Evolutionary conservation across 192 early-diverging fungal species (phyloP).

Genomic region (Diversispora eburnea): DNA sequence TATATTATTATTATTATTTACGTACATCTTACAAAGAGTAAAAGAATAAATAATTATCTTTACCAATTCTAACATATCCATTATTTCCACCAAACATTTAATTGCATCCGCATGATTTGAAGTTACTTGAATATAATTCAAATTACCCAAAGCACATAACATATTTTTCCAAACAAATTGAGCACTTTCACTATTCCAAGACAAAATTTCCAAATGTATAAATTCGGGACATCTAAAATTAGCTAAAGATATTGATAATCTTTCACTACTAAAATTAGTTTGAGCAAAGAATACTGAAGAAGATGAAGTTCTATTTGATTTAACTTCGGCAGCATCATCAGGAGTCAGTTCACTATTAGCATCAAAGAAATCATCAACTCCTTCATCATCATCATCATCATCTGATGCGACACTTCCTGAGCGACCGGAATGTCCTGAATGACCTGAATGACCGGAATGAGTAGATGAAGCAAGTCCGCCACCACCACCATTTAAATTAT

Average conservation of each 20-base stretch:
- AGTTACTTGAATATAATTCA: constrained; percentile 67
- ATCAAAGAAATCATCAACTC: constrained; percentile 18
- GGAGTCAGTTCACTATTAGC: constrained; percentile 23
- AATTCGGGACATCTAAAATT: constrained; percentile 57
- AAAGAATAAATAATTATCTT: constrained; percentile 23
- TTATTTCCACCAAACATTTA: constrained; percentile 60
- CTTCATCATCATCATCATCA: constrained; percentile 22
- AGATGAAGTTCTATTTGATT: constrained; percentile 40
- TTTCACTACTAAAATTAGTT: constrained; percentile 41
- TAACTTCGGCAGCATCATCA: constrained; percentile 12
- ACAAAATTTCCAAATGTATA: constrained; percentile 44
- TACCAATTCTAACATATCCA: constrained; percentile 58
- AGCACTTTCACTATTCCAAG: constrained; percentile 40
- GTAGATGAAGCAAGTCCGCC: constrained; percentile 17
- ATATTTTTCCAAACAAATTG: constrained; percentile 75
- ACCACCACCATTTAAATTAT: background rate
- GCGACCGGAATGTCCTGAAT: background rate
- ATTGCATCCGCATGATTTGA: constrained; percentile 63
- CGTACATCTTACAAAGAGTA: constrained; percentile 12
- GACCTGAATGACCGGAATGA: background rate
- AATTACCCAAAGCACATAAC: constrained; percentile 69
- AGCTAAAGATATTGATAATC: constrained; percentile 41
- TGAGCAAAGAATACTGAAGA: constrained; percentile 28
- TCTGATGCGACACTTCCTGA: constrained; percentile 26
- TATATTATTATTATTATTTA: background rate